These are phyloP conservation scores for Cercospora beticola DNA, from an alignment of 2,329 filamentous ascomycete species.

Conservation along the genomic window DNA sequence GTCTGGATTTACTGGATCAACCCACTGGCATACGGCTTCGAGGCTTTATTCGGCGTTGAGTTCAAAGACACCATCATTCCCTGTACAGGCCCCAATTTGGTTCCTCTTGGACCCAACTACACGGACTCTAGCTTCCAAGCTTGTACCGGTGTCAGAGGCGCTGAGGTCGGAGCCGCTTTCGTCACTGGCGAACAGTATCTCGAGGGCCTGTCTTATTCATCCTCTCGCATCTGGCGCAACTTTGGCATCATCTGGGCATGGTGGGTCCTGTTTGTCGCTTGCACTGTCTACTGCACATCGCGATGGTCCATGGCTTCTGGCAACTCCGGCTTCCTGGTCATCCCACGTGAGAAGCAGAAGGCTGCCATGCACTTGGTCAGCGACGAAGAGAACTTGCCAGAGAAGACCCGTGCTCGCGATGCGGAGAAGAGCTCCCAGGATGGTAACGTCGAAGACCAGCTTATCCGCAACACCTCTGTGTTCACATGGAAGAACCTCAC, in stretches of 20 bases:
- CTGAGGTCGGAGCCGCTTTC: constrained; percentile 53
- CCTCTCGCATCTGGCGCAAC: constrained; percentile 53
- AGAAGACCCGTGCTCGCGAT: constrained; percentile 15
- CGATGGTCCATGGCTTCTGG: constrained; percentile 53
- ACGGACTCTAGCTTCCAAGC: constrained; percentile 36
- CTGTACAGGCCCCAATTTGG: constrained; percentile 53
- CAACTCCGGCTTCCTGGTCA: constrained; percentile 48
- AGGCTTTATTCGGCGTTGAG: constrained; percentile 66
- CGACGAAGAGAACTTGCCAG: constrained; percentile 24
- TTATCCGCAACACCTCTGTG: constrained; percentile 64
- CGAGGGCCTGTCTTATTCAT: constrained; percentile 49
- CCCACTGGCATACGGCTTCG: constrained; percentile 37
- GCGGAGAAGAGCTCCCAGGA: constrained; percentile 14
- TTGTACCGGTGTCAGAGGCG: constrained; percentile 55
- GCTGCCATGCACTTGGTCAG: constrained; percentile 30
- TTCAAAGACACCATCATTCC: constrained; percentile 59
- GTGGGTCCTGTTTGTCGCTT: constrained; percentile 59
- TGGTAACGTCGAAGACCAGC: constrained; percentile 27
- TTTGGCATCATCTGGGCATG: constrained; percentile 67
- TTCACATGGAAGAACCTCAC: constrained; percentile 86
- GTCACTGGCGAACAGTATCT: constrained; percentile 65
- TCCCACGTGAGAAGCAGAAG: constrained; percentile 60
- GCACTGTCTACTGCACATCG: constrained; percentile 60
- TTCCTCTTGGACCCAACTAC: constrained; percentile 43
- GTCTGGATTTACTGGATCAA: constrained; percentile 58